Conservation (phyloP, 2,329 filamentous ascomycete species). For the Nemania diffusa region DNA sequence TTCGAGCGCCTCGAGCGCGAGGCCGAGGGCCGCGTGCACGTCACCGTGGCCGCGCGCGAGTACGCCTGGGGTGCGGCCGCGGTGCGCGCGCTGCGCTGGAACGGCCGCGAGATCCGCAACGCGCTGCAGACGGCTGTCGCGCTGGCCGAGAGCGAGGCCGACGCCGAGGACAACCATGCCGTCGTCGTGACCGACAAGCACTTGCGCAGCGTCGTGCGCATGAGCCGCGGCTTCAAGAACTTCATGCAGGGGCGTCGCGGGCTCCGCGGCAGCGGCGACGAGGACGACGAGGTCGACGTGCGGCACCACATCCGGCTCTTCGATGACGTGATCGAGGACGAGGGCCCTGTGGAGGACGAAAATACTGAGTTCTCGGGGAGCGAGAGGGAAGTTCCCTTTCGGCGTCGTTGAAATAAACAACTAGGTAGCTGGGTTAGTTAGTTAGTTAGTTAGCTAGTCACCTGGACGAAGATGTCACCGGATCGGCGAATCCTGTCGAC, state of each 20-base stretch:
- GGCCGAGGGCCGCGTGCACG: constrained; percentile 51
- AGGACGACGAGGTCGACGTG: constrained; percentile 1
- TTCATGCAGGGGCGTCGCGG: constrained; percentile 39
- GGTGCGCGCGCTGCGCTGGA: constrained; percentile 53
- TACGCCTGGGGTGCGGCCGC: constrained; percentile 53
- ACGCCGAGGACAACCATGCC: constrained; percentile 44
- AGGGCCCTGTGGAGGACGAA: background rate
- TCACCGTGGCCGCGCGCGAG: constrained; percentile 53
- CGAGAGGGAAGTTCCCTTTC: background rate
- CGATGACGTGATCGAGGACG: constrained; percentile 12
- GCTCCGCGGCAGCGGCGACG: constrained; percentile 29
- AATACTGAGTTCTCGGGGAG: background rate
- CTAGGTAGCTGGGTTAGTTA: background rate
- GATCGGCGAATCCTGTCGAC: background rate
- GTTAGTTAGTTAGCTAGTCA: background rate
- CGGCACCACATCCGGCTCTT: background rate
- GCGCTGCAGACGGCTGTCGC: constrained; percentile 47
- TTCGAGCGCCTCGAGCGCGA: constrained; percentile 59
- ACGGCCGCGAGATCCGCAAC: constrained; percentile 52
- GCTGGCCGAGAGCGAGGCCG: constrained; percentile 46
- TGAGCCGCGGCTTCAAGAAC: constrained; percentile 54
- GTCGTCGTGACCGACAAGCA: constrained; percentile 51
- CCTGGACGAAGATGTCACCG: background rate
- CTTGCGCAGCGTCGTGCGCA: constrained; percentile 51
- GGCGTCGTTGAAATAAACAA: background rate